Percentiles rank a stretch among this genome's conserved stretches.
These are phyloP conservation scores for Daldinia vernicosa DNA, from an alignment of 495 filamentous ascomycete species.

Conservation along the genomic window DNA sequence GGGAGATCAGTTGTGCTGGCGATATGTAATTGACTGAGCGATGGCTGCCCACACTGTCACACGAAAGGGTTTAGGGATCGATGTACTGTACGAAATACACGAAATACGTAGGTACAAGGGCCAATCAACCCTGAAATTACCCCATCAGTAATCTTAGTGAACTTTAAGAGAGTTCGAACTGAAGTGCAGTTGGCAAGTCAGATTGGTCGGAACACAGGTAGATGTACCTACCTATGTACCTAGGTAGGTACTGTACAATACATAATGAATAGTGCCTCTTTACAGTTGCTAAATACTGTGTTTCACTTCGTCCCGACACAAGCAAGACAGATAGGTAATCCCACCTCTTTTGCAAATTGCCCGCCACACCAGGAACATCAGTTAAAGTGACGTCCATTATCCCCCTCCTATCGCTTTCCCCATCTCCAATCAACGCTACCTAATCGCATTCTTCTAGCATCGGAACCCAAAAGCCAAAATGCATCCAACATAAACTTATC, in stretches of 20 bases:
- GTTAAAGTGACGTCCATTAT: conserved; percentile 4
- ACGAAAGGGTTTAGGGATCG: conserved; percentile 20
- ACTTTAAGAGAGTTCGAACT: not conserved
- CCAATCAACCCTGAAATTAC: conserved; percentile 25
- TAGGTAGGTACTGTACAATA: too few relatives aligned
- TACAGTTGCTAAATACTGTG: not conserved
- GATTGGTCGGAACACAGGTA: conserved; percentile 6
- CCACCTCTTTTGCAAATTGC: not conserved
- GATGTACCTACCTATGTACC: too few relatives aligned
- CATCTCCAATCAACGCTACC: conserved; percentile 2
- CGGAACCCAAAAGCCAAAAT: not conserved
- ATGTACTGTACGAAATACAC: conserved; percentile 24
- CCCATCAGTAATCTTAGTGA: conserved; percentile 32
- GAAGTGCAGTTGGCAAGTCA: not conserved
- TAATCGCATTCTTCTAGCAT: not conserved
- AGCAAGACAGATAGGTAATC: not conserved
- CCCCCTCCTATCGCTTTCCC: not conserved
- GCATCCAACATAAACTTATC: conserved; percentile 4
- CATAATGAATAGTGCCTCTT: not conserved
- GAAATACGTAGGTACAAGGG: conserved; percentile 17
- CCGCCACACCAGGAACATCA: not conserved
- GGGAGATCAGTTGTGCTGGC: conserved; percentile 43
- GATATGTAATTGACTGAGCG: conserved; percentile 43
- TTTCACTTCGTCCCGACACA: not conserved
- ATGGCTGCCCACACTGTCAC: conserved; percentile 29